phyloP scores from a whole-genome alignment of 345 rosid species.

The Iberis pinnata region DNA sequence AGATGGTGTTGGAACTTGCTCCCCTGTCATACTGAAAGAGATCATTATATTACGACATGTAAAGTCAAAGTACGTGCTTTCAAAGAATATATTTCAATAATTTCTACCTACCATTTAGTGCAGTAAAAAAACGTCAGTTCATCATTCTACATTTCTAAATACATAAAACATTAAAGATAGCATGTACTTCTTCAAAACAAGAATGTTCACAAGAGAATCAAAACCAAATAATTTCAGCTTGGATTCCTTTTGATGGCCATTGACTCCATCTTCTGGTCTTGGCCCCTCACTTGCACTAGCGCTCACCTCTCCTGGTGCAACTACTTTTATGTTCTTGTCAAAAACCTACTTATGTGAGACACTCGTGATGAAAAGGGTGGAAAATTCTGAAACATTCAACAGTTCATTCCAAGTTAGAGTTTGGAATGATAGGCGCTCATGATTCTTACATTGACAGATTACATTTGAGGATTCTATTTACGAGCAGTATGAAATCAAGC shows the following conservation, averaged over 20 bases:
- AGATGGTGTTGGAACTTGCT: conserved; percentile 73
- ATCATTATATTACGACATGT: conserved; percentile 25
- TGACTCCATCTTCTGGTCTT: conserved; percentile 38
- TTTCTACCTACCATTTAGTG: neutral
- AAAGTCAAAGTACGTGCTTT: no score
- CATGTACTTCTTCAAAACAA: conserved; percentile 83
- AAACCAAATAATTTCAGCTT: conserved; percentile 96
- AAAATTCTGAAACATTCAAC: neutral
- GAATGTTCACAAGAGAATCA: conserved; percentile 96
- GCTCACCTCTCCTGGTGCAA: conserved; percentile 29
- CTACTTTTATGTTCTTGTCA: conserved; percentile 60
- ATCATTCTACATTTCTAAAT: neutral
- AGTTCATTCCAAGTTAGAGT: neutral
- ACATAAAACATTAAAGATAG: conserved; percentile 5
- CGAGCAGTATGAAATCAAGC: conserved; percentile 1
- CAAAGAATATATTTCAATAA: no score
- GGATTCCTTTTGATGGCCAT: conserved; percentile 62
- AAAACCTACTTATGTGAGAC: conserved; percentile 25
- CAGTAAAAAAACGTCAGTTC: neutral
- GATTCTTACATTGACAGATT: neutral
- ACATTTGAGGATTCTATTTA: neutral
- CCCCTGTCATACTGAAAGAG: conserved; percentile 83
- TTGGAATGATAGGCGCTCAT: conserved; percentile 1
- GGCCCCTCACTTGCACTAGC: conserved; percentile 34
- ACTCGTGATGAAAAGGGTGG: neutral